Conservation (phyloP, 2,329 filamentous ascomycete genomes). For the Pseudogymnoascus sp. region DNA sequence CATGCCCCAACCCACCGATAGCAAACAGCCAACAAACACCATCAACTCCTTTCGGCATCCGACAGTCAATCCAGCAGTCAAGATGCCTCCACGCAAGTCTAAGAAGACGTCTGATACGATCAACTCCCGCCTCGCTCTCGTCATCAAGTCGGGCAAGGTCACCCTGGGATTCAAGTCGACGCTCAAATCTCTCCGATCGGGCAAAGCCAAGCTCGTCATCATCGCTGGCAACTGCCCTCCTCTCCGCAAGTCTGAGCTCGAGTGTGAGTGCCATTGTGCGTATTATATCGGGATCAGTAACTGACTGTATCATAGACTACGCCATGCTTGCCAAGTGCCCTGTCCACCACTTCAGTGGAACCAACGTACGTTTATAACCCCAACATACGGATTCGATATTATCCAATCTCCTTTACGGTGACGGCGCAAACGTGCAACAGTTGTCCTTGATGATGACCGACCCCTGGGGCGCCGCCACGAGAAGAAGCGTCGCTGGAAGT, state of each 20-base stretch:
- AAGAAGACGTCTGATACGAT: slow-evolving; percentile 82
- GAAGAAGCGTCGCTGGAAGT: background rate
- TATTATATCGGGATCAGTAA: too few species aligned
- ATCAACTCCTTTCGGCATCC: background rate
- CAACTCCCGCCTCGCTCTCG: slow-evolving; percentile 54
- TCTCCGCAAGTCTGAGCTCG: slow-evolving; percentile 94
- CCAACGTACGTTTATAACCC: slow-evolving; percentile 74
- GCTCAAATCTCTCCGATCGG: slow-evolving; percentile 83
- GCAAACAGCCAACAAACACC: background rate
- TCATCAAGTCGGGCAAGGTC: slow-evolving; percentile 68
- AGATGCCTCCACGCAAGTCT: slow-evolving; percentile 40
- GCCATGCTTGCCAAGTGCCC: slow-evolving; percentile 87
- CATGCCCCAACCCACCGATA: background rate
- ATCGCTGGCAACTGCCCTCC: slow-evolving; percentile 94
- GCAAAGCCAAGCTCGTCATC: slow-evolving; percentile 98
- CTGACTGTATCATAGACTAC: slow-evolving; percentile 44
- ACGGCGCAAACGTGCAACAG: too few species aligned
- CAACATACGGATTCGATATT: background rate
- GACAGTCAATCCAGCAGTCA: background rate
- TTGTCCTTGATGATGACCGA: background rate
- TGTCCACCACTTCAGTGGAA: slow-evolving; percentile 96
- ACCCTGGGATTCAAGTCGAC: slow-evolving; percentile 84
- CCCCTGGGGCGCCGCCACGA: background rate
- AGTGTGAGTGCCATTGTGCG: slow-evolving; percentile 42
- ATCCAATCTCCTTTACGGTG: background rate